Base-by-base conservation (phyloP, 2,329 filamentous ascomycete genomes). In the Elsinoe fawcettii region DNA sequence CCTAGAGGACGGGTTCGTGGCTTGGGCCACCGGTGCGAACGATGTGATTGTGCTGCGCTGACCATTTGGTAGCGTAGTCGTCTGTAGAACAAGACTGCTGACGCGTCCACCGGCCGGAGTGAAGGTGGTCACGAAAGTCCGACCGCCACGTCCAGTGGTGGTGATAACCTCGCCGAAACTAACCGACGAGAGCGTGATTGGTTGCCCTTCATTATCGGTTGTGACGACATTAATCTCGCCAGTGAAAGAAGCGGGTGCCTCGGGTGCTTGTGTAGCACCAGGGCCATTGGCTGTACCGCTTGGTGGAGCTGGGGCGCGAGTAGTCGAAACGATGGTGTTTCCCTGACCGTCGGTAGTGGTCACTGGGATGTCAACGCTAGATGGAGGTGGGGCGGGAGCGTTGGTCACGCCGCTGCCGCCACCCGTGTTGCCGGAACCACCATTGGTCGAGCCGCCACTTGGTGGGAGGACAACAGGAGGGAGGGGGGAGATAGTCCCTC, bases 71-170 rank as follows among this genome's bases (percentile, higher is more conserved):
- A 70, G 60, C 9, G 62, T 66, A 1, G 67, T 69, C 4, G 70
- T 73, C 37, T 62, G 51, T 16, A 77, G 61, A 27, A 72, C 67
- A 25, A 77, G 60, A 47, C 67, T 66, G 61, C 66, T 72, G 18
- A 77, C 70, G 7, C 60, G 64, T 18, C 70, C 74, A 46, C 70
- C 74, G 47, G 63, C 67, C 3, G 75, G 75, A 1, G 74, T 76
- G 62, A 73, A 76, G 1, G 76, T 78, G 2, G 75, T 74, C 53
- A 75, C 61, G 57, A 77, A 70, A 2, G 73, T 73, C 36, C 64
- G 60, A 22, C 75, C 75, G 6, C 60, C 22, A 1, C 61, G 64
- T 60, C 78, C 67, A 9, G 74, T 77, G 14, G 67, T 66, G 8
- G 75, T 77, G 43, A 75, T 64, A 18, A 75, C 70, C 46, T 74